Evolutionary conservation across 2,329 filamentous ascomycete genomes (phyloP), one percentile per base, ranked within the genome.

Genomic region (Curvularia sp.): DNA sequence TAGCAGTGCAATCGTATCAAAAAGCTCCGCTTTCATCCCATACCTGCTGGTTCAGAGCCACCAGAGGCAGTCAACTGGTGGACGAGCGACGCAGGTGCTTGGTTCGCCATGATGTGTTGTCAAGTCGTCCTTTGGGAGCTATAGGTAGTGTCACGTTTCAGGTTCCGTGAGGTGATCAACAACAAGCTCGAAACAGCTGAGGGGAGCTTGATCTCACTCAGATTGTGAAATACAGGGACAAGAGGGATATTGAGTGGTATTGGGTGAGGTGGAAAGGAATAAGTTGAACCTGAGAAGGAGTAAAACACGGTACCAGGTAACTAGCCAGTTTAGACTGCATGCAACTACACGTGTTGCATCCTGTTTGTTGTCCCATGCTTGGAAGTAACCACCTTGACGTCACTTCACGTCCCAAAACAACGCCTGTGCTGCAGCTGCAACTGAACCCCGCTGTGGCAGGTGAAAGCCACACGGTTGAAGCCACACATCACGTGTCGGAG

Each of bases 11-110:
- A n/a, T n/a, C 8, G 22, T 43, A n/a, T 30, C 12, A 5, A 15
- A 9, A 13, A 5, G 15, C 41, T 39, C 47, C 13, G 39, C n/a
- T 18, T 22, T 20, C 9, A 24, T 57, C 18, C 20, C 66, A 61
- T 56, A 78, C 76, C 72, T 58, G 76, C 78, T 28, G 76, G 75
- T 61, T 81, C 79, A 26, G 74, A 62, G n/a, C 75, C 77, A 18
- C 78, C 77, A 49, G 78, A 78, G 15, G 78, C 77, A 5, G 77
- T 79, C 54, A 82, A 58, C 33, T 68, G 77, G 10, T 81, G 73
- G 15, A 79, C 64, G 22, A 82, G 73, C 24, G 56, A 58, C 12
- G 51, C 51, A 30, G 53, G 52, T 26, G 53, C 48, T 42, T 57
- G 55, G 39, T 55, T 55, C 20, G 57, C 53, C 57, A 60, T 60